These are phyloP conservation scores for Apiotrichum siamense DNA, from an alignment of 1,284 basidiomycete species.

Conservation along the genomic window DNA sequence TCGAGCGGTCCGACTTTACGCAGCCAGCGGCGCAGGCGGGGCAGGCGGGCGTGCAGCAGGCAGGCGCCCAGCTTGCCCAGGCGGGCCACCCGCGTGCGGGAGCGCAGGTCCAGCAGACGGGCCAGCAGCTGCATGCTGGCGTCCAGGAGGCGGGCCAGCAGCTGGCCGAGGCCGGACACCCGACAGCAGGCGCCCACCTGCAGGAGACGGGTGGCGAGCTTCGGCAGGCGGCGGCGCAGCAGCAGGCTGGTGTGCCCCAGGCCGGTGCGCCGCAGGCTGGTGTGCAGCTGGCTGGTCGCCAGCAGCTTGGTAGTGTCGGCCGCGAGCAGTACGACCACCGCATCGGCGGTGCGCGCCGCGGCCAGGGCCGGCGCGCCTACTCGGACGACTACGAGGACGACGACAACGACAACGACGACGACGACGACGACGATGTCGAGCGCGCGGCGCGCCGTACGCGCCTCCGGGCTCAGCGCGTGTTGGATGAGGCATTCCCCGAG, in stretches of 20 bases:
- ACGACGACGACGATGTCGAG: neutral
- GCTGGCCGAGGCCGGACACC: neutral
- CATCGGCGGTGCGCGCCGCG: neutral
- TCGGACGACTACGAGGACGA: neutral
- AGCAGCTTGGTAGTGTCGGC: neutral
- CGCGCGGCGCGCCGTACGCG: neutral
- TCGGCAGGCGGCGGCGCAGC: neutral
- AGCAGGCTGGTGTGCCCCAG: slow-evolving; percentile 5
- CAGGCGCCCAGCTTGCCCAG: neutral
- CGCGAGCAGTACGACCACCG: neutral
- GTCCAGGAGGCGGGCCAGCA: slow-evolving; percentile 27
- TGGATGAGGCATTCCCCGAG: slow-evolving; percentile 80
- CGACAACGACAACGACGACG: neutral
- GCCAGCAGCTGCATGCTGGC: neutral
- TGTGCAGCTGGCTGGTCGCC: slow-evolving; percentile 15
- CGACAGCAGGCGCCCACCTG: neutral
- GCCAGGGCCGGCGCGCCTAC: neutral
- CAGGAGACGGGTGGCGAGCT: neutral
- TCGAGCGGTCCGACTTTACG: neutral
- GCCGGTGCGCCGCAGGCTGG: slow-evolving; percentile 26
- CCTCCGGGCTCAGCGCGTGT: neutral
- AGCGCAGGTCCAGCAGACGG: neutral
- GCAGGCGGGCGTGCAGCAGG: neutral
- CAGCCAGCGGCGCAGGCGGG: neutral
- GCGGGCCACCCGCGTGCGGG: too few relatives aligned